Base-by-base conservation (phyloP, 2,329 filamentous ascomycete species). In the Blastomyces silverae region DNA sequence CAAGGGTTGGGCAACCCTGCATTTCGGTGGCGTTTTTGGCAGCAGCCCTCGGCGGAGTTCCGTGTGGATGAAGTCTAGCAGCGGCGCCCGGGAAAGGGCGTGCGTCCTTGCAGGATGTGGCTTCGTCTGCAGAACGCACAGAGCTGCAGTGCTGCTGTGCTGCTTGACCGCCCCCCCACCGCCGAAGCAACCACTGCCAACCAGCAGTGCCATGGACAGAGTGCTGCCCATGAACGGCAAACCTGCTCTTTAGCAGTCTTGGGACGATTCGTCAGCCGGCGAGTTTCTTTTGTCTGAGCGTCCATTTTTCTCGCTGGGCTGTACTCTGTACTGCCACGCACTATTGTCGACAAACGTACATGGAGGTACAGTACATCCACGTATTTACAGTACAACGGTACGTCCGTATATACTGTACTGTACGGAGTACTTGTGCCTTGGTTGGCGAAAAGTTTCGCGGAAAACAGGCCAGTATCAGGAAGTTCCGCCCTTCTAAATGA, bases 31-130 rank as follows among this genome's bases (percentile, higher is more conserved):
- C n/a, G 22, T 17, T 22, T n/a, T 46, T 28, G 25, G 39, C 57
- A 60, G 57, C 39, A 28, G 5, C 13, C 39, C 28, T 60, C 57
- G 57, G 57, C 22, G 57, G 42, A 60, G 57, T 60, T 60, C 57
- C 57, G 57, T 60, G 39, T 60, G 57, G 57, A 31, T 28, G 39
- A 57, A 37, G 34, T 8, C 34, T 37, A 10, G 10, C 1, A 10
- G 20, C 7, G 22, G 28, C 22, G 28, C 52, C 28, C 52, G 15
- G 48, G 22, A 25, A 28, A 15, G 34, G 17, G 55, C 31, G 34
- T 57, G 55, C 34, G 34, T 39, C 55, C 34, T 37, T 20, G 7
- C 15, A 56, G 28, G 22, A 7, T 56, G 53, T 34, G 53, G 53
- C 53, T 34, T 56, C 28, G 3, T 56, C 22, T 57, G 53, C 53